Evolutionary conservation across 257 asterid species (phyloP), one percentile per base, ranked within the genome.

Genomic region (Craterostigma plantagineum): DNA sequence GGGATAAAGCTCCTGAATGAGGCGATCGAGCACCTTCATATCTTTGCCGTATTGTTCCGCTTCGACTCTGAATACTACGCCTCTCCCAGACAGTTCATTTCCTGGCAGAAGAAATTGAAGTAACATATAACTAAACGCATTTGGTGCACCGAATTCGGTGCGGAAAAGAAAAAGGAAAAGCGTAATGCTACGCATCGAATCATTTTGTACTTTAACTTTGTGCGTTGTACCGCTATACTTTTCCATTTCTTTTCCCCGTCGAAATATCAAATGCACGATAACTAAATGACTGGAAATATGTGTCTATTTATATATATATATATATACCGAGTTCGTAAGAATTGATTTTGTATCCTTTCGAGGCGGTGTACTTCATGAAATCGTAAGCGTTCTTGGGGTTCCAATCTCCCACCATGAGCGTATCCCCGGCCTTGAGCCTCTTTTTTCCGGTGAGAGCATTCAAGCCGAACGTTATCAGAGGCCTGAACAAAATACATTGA

Each of bases 11-110:
- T 58, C 54, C 36, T 52, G 55, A 7, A 76, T 72, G 16, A 84
- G 34, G 13, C 55, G 53, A 16, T 76, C 75, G 3, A 76, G 73
- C 51, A 55, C 55, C 44, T 60, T 36, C 5, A 63, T 54, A 43
- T 84, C 96, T 45, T 46, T 74, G 15, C 72, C 96, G 61, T 84
- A 84, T 33, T 79, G 96, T 4, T 63, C 65, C 39, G 87, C 75
- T 11, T 44, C 72, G 9, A 77, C 12, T 64, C 74, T 72, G 39
- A 61, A 76, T 23, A 64, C 43, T 10, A 85, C 79, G 7, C 90
- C 92, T 16, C 57, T 52, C n/a, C 73, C 92, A 53, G 65, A 58
- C 0, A 85, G 68, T 68, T 85, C 96, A 52, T 84, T 84, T 34
- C 96, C 96, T 84, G 30, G 0, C 11, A 11, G 48, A 58, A 23